Evolutionary conservation across 2,329 filamentous ascomycete species (phyloP), one percentile per base, ranked within the genome.

Genomic region (Chrysoporthe austroafricana): DNA sequence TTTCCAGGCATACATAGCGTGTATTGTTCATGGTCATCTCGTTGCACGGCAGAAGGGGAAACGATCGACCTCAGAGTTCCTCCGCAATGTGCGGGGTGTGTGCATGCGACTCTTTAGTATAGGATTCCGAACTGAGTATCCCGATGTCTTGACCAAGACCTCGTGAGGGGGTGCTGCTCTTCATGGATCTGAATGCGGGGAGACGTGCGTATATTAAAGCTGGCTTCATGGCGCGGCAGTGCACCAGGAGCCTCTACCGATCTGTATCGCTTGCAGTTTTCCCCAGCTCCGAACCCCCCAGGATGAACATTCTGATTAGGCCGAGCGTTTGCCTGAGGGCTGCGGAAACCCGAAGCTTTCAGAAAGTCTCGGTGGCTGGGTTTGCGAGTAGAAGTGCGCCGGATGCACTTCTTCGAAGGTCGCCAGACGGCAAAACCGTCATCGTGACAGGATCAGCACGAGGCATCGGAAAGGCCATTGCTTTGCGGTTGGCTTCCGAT

Each of bases 401-500:
- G 6, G 50, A 5, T n/a, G 46, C 57, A 21, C n/a, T 58, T 2
- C 48, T 61, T 34, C 67, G 67, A 11, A 54, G 46, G 36, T 48
- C 62, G 42, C 56, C 58, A 16, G 64, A 69, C 13, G 61, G 62
- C 56, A 63, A 63, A 36, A 67, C 36, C 39, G 68, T 61, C 44
- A 73, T 73, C 50, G 72, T 74, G 34, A 75, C 73, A 5, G 73
- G 72, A 66, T 79, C 76, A 68, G 71, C 69, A n/a, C 72, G 70
- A 32, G 73, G 72, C 26, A 88, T 87, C 70, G 88, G 88, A 59
- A 86, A 85, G 72, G 83, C 86, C 26, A 88, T 90, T 64, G 89
- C 88, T 21, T 77, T 89, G 8, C 86, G 89, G 2, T 82, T 91
- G 18, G 88, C 88, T 6, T 77, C 81, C 32, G 89, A 91, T 70